Base-by-base conservation (phyloP, 2,329 filamentous ascomycete species). In the Stachybotrys chartarum region DNA sequence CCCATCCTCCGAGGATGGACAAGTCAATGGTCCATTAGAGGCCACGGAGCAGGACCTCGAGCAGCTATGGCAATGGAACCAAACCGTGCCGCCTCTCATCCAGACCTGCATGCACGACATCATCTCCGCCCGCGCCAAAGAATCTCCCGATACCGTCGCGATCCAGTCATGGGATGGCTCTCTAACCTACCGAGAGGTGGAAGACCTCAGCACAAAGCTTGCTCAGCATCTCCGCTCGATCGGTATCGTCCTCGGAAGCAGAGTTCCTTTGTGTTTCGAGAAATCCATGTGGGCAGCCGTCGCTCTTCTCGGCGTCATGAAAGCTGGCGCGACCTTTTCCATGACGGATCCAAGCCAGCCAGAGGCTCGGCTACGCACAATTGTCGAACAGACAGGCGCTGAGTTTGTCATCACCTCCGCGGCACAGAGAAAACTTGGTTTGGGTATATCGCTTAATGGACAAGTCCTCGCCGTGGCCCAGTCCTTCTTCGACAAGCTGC, bases 101-200 rank as follows among this genome's bases (percentile, higher is more conserved):
- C 62, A 71, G 17, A 65, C 63, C 50, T 77, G 74, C 58, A 76
- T 78, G 68, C 78, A 80, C 57, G 73, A 78, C 47, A 63, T 79
- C 55, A 72, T 81, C 54, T 66, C 68, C 10, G 68, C 73, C 12
- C 70, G 70, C 52, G 72, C 72, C 12, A 59, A 56, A 12, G 56
- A 60, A 30, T 66, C 71, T 3, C 75, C 77, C 1, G 60, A 69
- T n/a, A 66, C 69, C 24, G 59, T 70, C 6, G 78, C 78, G 30
- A 70, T 80, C n/a, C 64, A 75, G 54, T 78, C 78, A 0, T 80
- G 76, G 76, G 78, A 80, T 56, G 77, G 78, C 39, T 62, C 63
- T 54, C 70, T 78, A 53, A 78, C 75, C 3, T 80, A 80, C 57
- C 54, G 62, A 42, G 70, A 79, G 50, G 66, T 80, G 2, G 74